These are phyloP conservation scores for Amanita rubescens DNA, from an alignment of 768 basidiomycete genomes.

Conservation along the genomic window DNA sequence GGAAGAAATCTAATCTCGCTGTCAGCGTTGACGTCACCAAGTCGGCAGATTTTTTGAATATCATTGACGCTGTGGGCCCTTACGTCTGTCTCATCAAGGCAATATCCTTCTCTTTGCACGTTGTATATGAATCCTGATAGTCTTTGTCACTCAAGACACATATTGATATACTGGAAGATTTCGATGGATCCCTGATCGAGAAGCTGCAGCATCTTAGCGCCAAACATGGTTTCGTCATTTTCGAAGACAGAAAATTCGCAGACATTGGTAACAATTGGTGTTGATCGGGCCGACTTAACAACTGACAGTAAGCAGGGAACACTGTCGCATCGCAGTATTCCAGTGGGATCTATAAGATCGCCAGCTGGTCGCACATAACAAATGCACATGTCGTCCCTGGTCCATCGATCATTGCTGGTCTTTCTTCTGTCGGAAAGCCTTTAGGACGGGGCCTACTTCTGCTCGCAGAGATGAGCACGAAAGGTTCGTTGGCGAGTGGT, in stretches of 20 bases:
- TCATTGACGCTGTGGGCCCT: slow-evolving; percentile 85
- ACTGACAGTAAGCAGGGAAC: slow-evolving; percentile 57
- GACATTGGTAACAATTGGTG: slow-evolving; percentile 71
- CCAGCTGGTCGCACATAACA: slow-evolving; percentile 93
- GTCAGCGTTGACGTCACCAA: slow-evolving; percentile 94
- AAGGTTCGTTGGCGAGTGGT: slow-evolving; percentile 78
- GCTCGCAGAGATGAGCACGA: slow-evolving; percentile 94
- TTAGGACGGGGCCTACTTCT: slow-evolving; percentile 82
- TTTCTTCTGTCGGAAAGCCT: slow-evolving; percentile 79
- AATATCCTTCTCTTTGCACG: slow-evolving; percentile 19
- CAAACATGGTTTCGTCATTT: slow-evolving; percentile 91
- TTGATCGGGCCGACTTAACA: not conserved
- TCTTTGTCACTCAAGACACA: slow-evolving; percentile 64
- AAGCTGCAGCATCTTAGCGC: slow-evolving; percentile 60
- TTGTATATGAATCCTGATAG: slow-evolving; percentile 17
- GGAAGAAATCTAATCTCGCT: slow-evolving; percentile 87
- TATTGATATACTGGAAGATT: slow-evolving; percentile 93
- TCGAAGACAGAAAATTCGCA: slow-evolving; percentile 98
- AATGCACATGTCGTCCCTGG: slow-evolving; percentile 97
- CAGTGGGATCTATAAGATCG: slow-evolving; percentile 86
- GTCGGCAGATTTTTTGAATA: slow-evolving; percentile 67
- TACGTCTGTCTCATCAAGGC: slow-evolving; percentile 94
- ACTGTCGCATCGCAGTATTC: slow-evolving; percentile 95
- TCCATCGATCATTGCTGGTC: slow-evolving; percentile 89
- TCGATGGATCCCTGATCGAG: slow-evolving; percentile 62